Conservation (phyloP, 495 filamentous ascomycete species). For the Penicillium roqueforti region DNA sequence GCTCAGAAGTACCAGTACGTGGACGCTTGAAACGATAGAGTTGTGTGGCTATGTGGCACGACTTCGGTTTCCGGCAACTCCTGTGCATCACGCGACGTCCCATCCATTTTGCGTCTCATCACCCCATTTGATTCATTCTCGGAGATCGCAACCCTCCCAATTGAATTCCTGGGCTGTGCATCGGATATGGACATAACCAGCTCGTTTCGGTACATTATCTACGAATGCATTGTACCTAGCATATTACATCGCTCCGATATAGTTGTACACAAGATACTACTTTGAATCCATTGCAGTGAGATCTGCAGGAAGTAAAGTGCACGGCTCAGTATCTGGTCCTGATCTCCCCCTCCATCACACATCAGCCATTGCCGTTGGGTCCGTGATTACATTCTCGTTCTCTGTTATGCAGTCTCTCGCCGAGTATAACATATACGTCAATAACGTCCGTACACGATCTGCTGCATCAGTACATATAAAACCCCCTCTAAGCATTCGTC, state of each 20-base stretch:
- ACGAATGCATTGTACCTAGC: neutral
- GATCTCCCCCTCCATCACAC: slow-evolving; percentile 16
- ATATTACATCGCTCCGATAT: slow-evolving; percentile 13
- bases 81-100: slow-evolving; percentile 9
- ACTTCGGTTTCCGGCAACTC: slow-evolving; percentile 6
- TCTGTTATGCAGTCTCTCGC: neutral
- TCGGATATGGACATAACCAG: neutral
- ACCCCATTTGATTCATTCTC: slow-evolving; percentile 1
- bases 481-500: neutral
- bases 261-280: neutral
- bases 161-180: neutral
- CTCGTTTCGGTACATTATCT: neutral
- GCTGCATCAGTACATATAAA: neutral
- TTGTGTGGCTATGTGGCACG: slow-evolving; percentile 10
- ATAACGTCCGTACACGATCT: neutral
- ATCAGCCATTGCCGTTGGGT: slow-evolving; percentile 2
- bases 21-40: slow-evolving; percentile 3
- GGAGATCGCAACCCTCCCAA: neutral
- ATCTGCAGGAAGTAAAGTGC: slow-evolving; percentile 8
- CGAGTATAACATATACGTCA: neutral
- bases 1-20: slow-evolving; percentile 6
- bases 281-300: neutral
- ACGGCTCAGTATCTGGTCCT: slow-evolving; percentile 15
- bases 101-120: neutral
- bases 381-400: neutral